Conservation (phyloP, 306 rosid genomes). For the Fragaria ananassa region DNA sequence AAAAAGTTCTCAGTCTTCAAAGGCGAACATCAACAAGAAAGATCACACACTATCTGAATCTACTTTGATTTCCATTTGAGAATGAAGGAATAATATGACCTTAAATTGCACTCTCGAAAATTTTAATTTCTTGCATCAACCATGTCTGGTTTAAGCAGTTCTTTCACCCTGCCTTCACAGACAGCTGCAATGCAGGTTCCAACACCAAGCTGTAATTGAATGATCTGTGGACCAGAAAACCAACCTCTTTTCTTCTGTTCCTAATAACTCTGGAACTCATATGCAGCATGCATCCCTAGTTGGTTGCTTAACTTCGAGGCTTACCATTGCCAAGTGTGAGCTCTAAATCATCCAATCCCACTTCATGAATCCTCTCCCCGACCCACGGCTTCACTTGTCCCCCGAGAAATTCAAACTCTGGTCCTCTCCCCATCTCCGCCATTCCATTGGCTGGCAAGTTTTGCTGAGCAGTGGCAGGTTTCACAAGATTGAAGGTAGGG, state of each 20-base stretch:
- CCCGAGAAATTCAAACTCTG: conserved; percentile 48
- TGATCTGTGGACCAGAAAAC: conserved; percentile 28
- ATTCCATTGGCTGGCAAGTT: conserved; percentile 31
- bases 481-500: conserved; percentile 66
- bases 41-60: conserved; percentile 14
- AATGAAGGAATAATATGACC: conserved; percentile 15
- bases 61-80: conserved; percentile 9
- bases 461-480: conserved; percentile 38
- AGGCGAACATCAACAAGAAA: background rate
- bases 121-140: background rate
- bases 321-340: conserved; percentile 82
- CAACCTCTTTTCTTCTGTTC: conserved; percentile 20
- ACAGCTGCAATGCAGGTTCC: conserved; percentile 21
- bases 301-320: conserved; percentile 34
- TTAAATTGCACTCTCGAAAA: background rate
- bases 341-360: conserved; percentile 77
- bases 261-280: conserved; percentile 7
- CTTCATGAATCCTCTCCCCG: conserved; percentile 84
- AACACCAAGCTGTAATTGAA: conserved; percentile 25
- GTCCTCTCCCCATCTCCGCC: conserved; percentile 42
- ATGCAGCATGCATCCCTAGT: conserved; percentile 3
- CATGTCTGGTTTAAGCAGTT: conserved; percentile 24
- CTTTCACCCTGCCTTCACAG: background rate
- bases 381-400: conserved; percentile 85
- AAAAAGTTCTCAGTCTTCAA: background rate